Evolutionary conservation across 1,284 basidiomycete genomes (phyloP), one percentile per base, ranked within the genome.

Genomic region (Cryptococcus depauperatus): DNA sequence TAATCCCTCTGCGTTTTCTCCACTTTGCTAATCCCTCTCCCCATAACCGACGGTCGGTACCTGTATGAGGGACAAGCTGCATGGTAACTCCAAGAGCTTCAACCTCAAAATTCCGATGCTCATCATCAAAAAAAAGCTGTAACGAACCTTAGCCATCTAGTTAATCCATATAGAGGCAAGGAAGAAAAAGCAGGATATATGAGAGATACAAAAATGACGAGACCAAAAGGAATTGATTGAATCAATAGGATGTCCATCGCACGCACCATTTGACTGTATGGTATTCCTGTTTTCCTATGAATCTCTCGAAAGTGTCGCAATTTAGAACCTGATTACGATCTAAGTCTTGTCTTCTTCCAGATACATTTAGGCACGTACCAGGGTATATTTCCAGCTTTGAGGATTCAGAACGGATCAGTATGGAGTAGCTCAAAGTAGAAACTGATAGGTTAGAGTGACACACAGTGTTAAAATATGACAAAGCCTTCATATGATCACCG

Each of bases 271-370:
- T 90, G 82, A 4, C 78, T 77, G 59, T 87, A 91, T 0, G 85
- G 80, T 41, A 92, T 80, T 0, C 82, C 83, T 0, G 87, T 92
- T 58, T 80, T 79, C 51, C 81, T 72, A 62, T 86, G 83, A 37
- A 91, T 64, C 45, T 77, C 75, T 62, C 77, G 79, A 73, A 92
- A 92, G 60, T 92, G 89, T 5, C 75, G 75, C 16, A 87, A 69
- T 68, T 91, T 90, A 13, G 85, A 85, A n/a, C 81, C 83, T 82
- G 50, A n/a, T n/a, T n/a, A n/a, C n/a, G n/a, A n/a, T n/a, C n/a
- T n/a, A n/a, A n/a, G n/a, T n/a, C n/a, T n/a, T n/a, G n/a, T n/a
- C n/a, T n/a, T n/a, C n/a, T n/a, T n/a, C n/a, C n/a, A n/a, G n/a
- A n/a, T n/a, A n/a, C n/a, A n/a, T n/a, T n/a, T n/a, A 5, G 8